phyloP scores from a whole-genome alignment of 1,284 basidiomycete species.

The Heimioporus retisporus region DNA sequence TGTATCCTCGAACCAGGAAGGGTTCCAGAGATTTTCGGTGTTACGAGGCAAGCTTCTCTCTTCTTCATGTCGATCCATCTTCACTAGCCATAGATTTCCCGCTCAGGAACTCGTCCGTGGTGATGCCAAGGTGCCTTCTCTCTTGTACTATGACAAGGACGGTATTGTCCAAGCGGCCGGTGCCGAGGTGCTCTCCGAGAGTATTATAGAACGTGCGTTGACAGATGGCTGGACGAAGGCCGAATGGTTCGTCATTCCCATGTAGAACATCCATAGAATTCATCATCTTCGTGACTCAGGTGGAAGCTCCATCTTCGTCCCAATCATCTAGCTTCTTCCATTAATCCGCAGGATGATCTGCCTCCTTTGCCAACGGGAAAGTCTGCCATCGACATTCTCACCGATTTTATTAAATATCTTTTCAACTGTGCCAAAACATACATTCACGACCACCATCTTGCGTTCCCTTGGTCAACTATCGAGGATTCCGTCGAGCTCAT shows the following conservation, averaged over 20 bases:
- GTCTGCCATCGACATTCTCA: slow-evolving; percentile 48
- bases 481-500: slow-evolving; percentile 30
- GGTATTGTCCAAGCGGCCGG: slow-evolving; percentile 56
- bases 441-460: slow-evolving; percentile 56
- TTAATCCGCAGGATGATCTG: slow-evolving; percentile 29
- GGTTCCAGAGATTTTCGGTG: slow-evolving; percentile 11
- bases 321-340: not conserved
- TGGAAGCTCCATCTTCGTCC: slow-evolving; percentile 4
- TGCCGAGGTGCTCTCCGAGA: slow-evolving; percentile 55
- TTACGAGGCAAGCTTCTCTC: slow-evolving; percentile 7
- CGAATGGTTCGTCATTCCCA: slow-evolving; percentile 52
- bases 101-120: slow-evolving; percentile 44
- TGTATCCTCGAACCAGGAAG: slow-evolving; percentile 10
- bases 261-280: not conserved
- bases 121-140: slow-evolving; percentile 61
- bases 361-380: slow-evolving; percentile 47
- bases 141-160: slow-evolving; percentile 57
- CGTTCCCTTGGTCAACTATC: slow-evolving; percentile 43
- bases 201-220: slow-evolving; percentile 47
- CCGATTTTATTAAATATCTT: slow-evolving; percentile 62
- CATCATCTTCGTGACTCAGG: not conserved
- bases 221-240: slow-evolving; percentile 54
- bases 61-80: not conserved
- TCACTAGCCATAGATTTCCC: slow-evolving; percentile 44
- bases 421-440: slow-evolving; percentile 51